Percentiles rank a stretch among this genome's conserved stretches.
phyloP scores from a whole-genome alignment of 2,329 filamentous ascomycete genomes.

The Penicillium sp. region DNA sequence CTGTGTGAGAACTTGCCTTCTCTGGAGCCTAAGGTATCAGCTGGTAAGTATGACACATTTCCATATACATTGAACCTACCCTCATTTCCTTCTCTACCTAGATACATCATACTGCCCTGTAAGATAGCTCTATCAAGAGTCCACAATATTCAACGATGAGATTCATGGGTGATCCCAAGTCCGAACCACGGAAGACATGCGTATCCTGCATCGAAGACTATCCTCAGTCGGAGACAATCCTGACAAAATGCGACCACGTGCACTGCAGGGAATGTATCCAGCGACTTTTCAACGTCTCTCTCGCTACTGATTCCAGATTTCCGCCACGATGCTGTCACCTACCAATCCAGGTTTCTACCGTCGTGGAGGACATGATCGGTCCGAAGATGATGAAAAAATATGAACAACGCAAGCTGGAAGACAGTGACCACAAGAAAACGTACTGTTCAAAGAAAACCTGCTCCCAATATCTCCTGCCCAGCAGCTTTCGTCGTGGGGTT shows the following conservation, averaged over 20 bases:
- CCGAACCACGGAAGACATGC: neutral
- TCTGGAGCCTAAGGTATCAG: no score
- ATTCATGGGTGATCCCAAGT: no score
- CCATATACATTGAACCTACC: no score
- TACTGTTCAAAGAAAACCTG: neutral
- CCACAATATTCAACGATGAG: no score
- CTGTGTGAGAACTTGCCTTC: no score
- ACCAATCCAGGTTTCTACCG: neutral
- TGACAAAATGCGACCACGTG: neutral
- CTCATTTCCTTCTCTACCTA: no score
- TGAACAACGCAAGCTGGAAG: neutral
- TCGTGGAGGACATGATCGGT: neutral
- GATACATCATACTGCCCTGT: no score
- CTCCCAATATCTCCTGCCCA: neutral
- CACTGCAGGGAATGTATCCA: neutral
- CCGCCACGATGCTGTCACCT: slow-evolving; percentile 1
- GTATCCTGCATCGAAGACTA: neutral
- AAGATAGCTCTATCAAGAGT: no score
- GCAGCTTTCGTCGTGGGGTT: neutral
- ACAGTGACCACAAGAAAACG: neutral
- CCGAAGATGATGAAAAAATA: neutral
- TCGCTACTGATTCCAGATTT: neutral
- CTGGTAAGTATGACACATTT: no score
- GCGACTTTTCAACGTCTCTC: neutral
- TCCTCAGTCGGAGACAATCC: neutral